Evolutionary conservation across 1,284 basidiomycete species (phyloP), one percentile per base, ranked within the genome.

Genomic region (Chalciporus sp.): DNA sequence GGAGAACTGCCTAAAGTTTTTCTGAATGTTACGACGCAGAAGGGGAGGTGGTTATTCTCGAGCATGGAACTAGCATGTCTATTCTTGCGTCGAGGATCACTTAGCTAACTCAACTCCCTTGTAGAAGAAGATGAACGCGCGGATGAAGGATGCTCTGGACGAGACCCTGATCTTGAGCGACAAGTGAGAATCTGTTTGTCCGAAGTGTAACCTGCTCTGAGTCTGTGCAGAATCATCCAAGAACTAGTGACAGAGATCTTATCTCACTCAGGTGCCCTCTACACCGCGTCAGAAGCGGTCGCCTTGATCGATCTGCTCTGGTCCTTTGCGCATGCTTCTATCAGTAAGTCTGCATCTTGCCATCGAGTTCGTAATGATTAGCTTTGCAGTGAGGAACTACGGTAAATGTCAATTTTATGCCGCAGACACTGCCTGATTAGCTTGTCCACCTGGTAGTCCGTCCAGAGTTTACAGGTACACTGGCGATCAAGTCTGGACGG

Each of bases 201-300:
- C 6, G 6, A 31, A 19, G 10, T 11, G 8, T 3, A 19, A 42
- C 14, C 4, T 42, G 45, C 40, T 26, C 37, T 49, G 27, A 47
- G 42, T 27, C 17, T 43, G 40, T 20, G n/a, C 63, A 90, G 89
- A 57, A 86, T 92, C 42, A 85, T 95, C 29, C 79, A 86, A 57
- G 84, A 87, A 19, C 73, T 95, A 20, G 81, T 90, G 0, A 71
- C 75, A 0, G 79, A 85, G 41, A 81, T 94, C 28, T 64, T 93
- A 2, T 72, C 74, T 0, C 77, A 90, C 55, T 80, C 91, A 20
- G 85, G 87, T 1, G 86, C 83, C 16, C 72, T 96, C n/a, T 94
- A 94, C 69, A 88, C 88, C 57, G 87, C 90, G 8, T 92, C 91
- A 0, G 94, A 95, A 74, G 90, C 91, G n/a, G 91, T 95, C 43